Conservation (phyloP, 768 basidiomycete genomes). For the Botryobasidium botryosum region DNA sequence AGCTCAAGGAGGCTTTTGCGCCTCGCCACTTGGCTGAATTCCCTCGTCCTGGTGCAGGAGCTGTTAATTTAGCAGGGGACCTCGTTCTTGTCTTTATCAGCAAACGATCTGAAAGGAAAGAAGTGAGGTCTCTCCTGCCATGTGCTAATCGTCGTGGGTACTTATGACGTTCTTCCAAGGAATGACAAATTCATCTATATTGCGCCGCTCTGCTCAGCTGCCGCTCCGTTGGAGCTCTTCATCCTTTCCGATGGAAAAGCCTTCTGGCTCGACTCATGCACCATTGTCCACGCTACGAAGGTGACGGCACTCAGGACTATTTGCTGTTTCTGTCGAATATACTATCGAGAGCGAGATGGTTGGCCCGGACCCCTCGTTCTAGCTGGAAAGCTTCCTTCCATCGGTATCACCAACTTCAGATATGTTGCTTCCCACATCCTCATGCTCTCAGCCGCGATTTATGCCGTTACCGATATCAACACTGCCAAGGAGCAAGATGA, state of each 20-base stretch:
- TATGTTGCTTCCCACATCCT: constrained; percentile 35
- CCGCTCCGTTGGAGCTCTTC: constrained; percentile 36
- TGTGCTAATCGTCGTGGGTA: background rate
- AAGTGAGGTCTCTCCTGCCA: constrained; percentile 31
- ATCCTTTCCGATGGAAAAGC: constrained; percentile 48
- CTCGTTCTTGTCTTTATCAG: constrained; percentile 47
- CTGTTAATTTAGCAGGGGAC: constrained; percentile 53
- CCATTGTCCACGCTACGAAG: constrained; percentile 52
- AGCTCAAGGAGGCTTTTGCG: constrained; percentile 48
- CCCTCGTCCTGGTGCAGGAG: constrained; percentile 44
- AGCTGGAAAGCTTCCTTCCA: constrained; percentile 8
- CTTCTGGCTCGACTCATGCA: constrained; percentile 62
- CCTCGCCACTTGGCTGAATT: constrained; percentile 57
- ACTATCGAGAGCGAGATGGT: constrained; percentile 25
- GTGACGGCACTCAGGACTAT: constrained; percentile 39
- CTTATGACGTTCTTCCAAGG: constrained; percentile 22
- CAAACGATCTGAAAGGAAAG: constrained; percentile 57
- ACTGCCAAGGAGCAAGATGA: constrained; percentile 54
- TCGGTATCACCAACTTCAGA: constrained; percentile 47
- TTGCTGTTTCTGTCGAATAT: constrained; percentile 38
- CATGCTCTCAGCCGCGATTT: constrained; percentile 67
- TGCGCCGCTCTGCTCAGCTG: constrained; percentile 35
- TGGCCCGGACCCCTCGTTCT: constrained; percentile 46
- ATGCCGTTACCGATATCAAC: constrained; percentile 27
- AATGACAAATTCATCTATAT: constrained; percentile 54